Conservation (phyloP, 768 basidiomycete species). For the Tephrocybe sp. region DNA sequence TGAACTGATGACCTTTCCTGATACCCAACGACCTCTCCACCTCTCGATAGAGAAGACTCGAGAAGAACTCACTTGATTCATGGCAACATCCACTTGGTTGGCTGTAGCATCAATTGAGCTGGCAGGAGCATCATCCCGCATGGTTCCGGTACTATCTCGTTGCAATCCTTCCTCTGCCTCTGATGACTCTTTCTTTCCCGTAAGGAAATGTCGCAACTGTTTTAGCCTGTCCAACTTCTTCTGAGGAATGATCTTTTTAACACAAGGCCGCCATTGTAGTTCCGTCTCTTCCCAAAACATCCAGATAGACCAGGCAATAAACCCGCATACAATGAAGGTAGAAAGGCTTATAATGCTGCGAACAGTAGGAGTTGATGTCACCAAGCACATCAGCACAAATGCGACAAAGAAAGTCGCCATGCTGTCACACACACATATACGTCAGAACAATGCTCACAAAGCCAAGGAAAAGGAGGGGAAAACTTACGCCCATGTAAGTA, state of each 20-base stretch:
- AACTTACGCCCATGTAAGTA: constrained; percentile 1
- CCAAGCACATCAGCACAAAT: constrained; percentile 25
- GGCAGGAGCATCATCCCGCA: no score
- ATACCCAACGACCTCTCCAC: no score
- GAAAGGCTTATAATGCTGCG: constrained; percentile 15
- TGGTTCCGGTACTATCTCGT: no score
- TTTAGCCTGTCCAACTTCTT: no score
- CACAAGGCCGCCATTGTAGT: neutral
- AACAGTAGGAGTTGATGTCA: constrained; percentile 13
- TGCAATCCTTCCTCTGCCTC: no score
- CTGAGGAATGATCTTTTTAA: neutral
- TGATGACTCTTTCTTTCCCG: no score
- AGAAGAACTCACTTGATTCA: no score
- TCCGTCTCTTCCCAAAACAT: constrained; percentile 17
- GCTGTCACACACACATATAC: constrained; percentile 1
- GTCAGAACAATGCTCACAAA: neutral
- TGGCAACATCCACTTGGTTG: no score
- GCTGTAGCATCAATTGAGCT: no score
- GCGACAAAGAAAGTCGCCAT: constrained; percentile 24
- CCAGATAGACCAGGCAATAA: constrained; percentile 24
- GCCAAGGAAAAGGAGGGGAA: neutral
- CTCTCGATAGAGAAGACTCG: no score
- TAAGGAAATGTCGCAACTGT: no score
- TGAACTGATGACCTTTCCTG: no score
- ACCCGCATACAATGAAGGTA: constrained; percentile 5